Base-by-base conservation (phyloP, 2,329 filamentous ascomycete species). In the Arthrobotrys iridis region DNA sequence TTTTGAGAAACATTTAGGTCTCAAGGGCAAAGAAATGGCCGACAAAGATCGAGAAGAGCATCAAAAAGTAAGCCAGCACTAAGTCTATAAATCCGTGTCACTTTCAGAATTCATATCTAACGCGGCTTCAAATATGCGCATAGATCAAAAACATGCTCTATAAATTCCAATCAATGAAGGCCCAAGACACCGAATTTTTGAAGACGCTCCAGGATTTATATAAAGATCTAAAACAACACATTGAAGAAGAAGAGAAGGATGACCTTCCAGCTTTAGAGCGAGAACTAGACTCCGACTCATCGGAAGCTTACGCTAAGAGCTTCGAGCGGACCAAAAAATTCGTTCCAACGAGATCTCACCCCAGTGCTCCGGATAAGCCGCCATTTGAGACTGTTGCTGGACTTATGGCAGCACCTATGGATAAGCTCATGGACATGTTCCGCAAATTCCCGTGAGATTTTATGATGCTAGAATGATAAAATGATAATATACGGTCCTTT, bases 361-460 rank as follows among this genome's bases (percentile, higher is more conserved):
- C 86, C 0, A 81, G 78, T n/a, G 83, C 84, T 1, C 85, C 85
- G 0, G 83, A 86, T 73, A 83, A 84, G 35, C 86, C 86, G 1
- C 85, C 85, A 0, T 88, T 87, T 71, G 87, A 89, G 82, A 87
- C 85, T 0, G 85, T 83, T 0, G 84, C 83, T 68, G 86, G 85
- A 0, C 77, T 89, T 20, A 75, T 89, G 80, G 81, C 85, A 0
- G 86, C 87, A 11, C 87, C 87, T 0, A 81, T 89, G 15, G 88
- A 89, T 79, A 84, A 84, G 71, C 75, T 89, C 30, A 81, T 81
- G 37, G 87, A 89, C 79, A 58, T 88, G 4, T 87, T 88, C 77
- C 81, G 84, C 18, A 86, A 85, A 79, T 89, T 88, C 77, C 86
- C 86, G 4, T 50, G 40, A 48, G 24, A 4, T 18, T 10, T 45